These are phyloP conservation scores for Hortiboletus rubellus DNA, from an alignment of 1,284 basidiomycete genomes.

Conservation along the genomic window DNA sequence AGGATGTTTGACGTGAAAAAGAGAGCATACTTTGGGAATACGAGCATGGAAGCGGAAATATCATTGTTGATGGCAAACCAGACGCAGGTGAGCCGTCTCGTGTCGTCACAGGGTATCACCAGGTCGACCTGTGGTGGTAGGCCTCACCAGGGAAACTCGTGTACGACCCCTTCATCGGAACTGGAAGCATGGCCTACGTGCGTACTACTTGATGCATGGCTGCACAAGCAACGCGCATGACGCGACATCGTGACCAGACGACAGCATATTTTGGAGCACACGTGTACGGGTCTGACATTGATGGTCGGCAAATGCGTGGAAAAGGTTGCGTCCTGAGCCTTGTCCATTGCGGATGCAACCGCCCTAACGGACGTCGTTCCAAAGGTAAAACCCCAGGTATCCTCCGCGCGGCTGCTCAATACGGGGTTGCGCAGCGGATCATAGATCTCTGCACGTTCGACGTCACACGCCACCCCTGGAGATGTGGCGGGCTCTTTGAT, in stretches of 20 bases:
- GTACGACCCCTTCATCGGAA: constrained; percentile 97
- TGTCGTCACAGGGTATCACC: background rate
- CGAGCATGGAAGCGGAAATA: constrained; percentile 97
- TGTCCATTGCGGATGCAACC: background rate
- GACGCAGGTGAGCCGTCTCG: constrained; percentile 58
- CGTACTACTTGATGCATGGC: constrained; percentile 8
- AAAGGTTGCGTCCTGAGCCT: constrained; percentile 53
- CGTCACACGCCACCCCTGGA: constrained; percentile 86
- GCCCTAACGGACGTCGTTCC: background rate
- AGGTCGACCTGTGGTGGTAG: constrained; percentile 40
- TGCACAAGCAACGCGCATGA: constrained; percentile 22
- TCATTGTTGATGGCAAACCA: constrained; percentile 96
- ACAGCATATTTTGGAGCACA: constrained; percentile 86
- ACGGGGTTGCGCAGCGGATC: constrained; percentile 75
- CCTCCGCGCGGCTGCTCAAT: constrained; percentile 80
- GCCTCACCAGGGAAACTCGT: constrained; percentile 86
- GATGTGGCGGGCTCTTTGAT: constrained; percentile 88
- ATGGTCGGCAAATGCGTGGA: constrained; percentile 95
- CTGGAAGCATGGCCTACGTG: constrained; percentile 94
- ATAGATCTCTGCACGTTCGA: constrained; percentile 90
- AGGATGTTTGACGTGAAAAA: constrained; percentile 86
- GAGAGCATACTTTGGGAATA: constrained; percentile 91
- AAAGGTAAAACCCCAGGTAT: constrained; percentile 67
- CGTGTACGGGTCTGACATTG: constrained; percentile 94
- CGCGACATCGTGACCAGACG: constrained; percentile 47